Percentiles rank a stretch among this genome's conserved stretches.
Evolutionary conservation across 1,284 basidiomycete genomes (phyloP).

Genomic region (Naganishia sp.): DNA sequence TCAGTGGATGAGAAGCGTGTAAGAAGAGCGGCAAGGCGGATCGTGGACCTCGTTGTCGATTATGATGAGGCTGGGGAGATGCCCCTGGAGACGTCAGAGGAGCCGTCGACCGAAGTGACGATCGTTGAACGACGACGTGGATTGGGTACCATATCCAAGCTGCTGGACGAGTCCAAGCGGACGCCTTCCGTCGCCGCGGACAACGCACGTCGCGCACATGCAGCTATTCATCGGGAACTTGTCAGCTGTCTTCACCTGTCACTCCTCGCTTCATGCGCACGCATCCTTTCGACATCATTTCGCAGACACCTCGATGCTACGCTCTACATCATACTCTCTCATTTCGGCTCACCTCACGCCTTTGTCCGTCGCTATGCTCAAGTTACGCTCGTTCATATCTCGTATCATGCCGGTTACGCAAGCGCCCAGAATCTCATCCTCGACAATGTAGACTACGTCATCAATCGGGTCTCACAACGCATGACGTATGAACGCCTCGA

Average conservation of each 20-base stretch:
- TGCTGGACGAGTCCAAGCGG: conserved; percentile 22
- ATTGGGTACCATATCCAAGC: conserved; percentile 15
- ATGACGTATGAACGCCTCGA: conserved; percentile 76
- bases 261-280: conserved; percentile 67
- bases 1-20: conserved; percentile 56
- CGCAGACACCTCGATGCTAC: conserved; percentile 70
- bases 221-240: conserved; percentile 59
- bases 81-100: conserved; percentile 37
- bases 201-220: conserved; percentile 36
- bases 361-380: conserved; percentile 71
- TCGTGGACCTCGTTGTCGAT: conserved; percentile 66
- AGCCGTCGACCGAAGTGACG: conserved; percentile 41
- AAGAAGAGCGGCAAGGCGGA: conserved; percentile 65
- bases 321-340: conserved; percentile 80
- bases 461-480: conserved; percentile 80
- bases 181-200: conserved; percentile 30
- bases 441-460: conserved; percentile 90
- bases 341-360: conserved; percentile 68
- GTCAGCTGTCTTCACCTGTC: conserved; percentile 65
- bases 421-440: conserved; percentile 79
- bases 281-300: conserved; percentile 60
- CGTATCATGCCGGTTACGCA: conserved; percentile 73
- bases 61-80: conserved; percentile 63
- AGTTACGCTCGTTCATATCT: conserved; percentile 67
- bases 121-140: conserved; percentile 26